These are phyloP conservation scores for Grigorovia yakushimaensis DNA, from an alignment of 805 yeast species.

Conservation along the genomic window DNA sequence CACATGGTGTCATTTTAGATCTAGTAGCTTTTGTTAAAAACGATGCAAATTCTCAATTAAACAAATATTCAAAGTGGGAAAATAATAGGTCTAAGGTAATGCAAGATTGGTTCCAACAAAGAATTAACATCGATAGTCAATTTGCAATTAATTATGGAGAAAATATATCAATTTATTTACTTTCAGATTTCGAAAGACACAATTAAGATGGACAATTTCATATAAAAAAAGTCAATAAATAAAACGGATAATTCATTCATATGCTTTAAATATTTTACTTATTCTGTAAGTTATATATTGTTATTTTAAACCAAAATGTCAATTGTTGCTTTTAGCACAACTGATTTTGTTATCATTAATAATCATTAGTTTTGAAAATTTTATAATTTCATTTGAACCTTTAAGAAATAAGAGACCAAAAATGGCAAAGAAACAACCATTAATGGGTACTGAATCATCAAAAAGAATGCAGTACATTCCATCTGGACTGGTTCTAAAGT, in stretches of 20 bases:
- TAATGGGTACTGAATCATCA: slow-evolving; percentile 64
- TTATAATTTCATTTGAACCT: slow-evolving; percentile 27
- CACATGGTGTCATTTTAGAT: slow-evolving; percentile 75
- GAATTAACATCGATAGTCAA: slow-evolving; percentile 33
- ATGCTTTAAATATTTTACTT: too few species aligned
- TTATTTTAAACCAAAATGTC: too few species aligned
- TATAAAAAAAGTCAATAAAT: neutral
- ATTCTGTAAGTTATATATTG: neutral
- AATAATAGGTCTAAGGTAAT: slow-evolving; percentile 68
- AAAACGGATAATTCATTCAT: too few species aligned
- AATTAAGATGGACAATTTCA: neutral
- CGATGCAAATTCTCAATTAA: neutral
- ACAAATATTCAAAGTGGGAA: slow-evolving; percentile 45
- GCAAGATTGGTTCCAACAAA: slow-evolving; percentile 42
- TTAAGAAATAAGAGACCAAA: slow-evolving; percentile 32
- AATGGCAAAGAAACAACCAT: slow-evolving; percentile 66
- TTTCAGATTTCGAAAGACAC: slow-evolving; percentile 42
- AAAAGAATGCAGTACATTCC: slow-evolving; percentile 73
- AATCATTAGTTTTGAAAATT: neutral
- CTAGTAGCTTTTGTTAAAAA: slow-evolving; percentile 65
- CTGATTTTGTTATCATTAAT: neutral
- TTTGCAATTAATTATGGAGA: slow-evolving; percentile 63
- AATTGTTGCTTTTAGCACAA: neutral
- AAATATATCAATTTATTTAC: slow-evolving; percentile 44
- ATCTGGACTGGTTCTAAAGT: slow-evolving; percentile 42